A percentile compares a stretch with the other conserved stretches of the same genome.
These are phyloP conservation scores for Lathyrus tuberosus DNA, from an alignment of 306 rosid species.

Conservation along the genomic window DNA sequence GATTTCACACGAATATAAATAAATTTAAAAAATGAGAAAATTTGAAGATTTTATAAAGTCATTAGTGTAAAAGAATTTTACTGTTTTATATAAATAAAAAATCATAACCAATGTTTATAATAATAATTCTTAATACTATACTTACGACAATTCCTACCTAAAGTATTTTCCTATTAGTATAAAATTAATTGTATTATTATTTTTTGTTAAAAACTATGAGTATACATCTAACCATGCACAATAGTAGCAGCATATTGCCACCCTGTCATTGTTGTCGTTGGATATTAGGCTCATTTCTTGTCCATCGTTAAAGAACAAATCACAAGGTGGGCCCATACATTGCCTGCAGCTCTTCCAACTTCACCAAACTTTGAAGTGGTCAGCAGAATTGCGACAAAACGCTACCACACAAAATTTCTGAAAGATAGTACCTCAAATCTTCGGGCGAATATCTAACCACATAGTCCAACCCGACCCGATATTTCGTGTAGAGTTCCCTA, in stretches of 20 bases:
- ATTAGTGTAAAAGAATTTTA: no score
- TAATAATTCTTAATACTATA: background rate
- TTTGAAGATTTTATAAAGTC: no score
- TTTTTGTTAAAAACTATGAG: background rate
- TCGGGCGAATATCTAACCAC: constrained; percentile 52
- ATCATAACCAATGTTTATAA: no score
- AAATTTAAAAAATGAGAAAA: no score
- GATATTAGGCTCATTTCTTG: constrained; percentile 10
- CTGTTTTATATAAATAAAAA: no score
- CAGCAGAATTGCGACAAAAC: constrained; percentile 47
- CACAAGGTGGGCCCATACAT: background rate
- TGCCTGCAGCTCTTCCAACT: constrained; percentile 29
- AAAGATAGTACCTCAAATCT: constrained; percentile 55
- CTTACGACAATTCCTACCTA: background rate
- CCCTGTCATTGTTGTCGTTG: background rate
- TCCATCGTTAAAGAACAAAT: constrained; percentile 3
- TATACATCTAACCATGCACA: background rate
- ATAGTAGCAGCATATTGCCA: background rate
- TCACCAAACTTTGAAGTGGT: constrained; percentile 36
- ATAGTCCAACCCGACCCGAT: constrained; percentile 44
- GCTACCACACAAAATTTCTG: constrained; percentile 57
- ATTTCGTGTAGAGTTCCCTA: constrained; percentile 41
- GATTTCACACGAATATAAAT: no score
- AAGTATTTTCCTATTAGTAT: background rate
- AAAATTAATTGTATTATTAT: background rate